Evolutionary conservation across 768 basidiomycete species (phyloP), one percentile per base, ranked within the genome.

Genomic region (Rhodotorula toruloides): DNA sequence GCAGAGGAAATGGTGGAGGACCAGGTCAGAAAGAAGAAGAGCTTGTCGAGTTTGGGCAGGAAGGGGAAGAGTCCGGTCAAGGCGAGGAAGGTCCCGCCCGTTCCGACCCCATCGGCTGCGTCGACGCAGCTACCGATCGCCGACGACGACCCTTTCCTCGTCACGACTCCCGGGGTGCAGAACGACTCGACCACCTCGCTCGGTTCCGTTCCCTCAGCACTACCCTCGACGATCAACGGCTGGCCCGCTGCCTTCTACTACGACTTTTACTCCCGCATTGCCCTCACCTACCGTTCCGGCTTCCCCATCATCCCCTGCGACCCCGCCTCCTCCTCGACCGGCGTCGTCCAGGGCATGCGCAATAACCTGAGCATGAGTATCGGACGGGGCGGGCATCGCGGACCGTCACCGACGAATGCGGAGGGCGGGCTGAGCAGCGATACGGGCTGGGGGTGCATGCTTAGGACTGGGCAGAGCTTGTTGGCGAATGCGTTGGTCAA

Each of bases 391-490:
- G 87, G 87, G 84, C 80, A n/a, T 17, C 56, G 21, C 22, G 5
- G 12, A 5, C 13, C 32, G 58, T 7, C 37, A 37, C 22, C 22
- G 34, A 8, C 43, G 83, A 1, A 84, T 84, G 2, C 87, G 54
- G 7, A 17, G 39, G 9, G 86, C 74, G 88, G 87, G 0, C 87
- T 91, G 84, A 87, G 87, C 22, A 87, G 83, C 68, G 90, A 93
- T 78, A 81, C 87, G 0, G 90, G 91, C 0, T 92, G 90, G 90
- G 90, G 90, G 0, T 93, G 91, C 75, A 93, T 93, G 90, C 76
- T 93, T 46, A 79, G 90, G 34, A 93, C 90, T 0, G 90, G 90
- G 2, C 90, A 93, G 77, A 86, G 86, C 62, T 73, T 93, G 65
- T 79, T 93, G 31, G 90, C 88, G 12, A 91, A 89, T 60, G 84